Percentiles rank a stretch among this genome's conserved stretches.
These are phyloP conservation scores for Cladosporium velox DNA, from an alignment of 2,329 filamentous ascomycete species.

Conservation along the genomic window DNA sequence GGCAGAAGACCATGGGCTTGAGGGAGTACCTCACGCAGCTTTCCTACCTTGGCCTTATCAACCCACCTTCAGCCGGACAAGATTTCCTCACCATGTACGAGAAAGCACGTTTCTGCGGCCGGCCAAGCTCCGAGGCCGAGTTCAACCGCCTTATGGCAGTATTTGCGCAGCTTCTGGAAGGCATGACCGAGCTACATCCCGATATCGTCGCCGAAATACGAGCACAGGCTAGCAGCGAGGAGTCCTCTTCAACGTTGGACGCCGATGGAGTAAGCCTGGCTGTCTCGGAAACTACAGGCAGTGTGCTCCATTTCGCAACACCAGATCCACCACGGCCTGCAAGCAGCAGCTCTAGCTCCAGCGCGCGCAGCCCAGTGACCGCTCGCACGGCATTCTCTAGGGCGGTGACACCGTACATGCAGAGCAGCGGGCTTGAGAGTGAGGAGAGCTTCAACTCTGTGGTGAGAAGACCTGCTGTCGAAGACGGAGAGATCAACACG, in stretches of 20 bases:
- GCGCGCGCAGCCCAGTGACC: slow-evolving; percentile 32
- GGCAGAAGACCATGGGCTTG: slow-evolving; percentile 70
- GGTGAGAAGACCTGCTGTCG: slow-evolving; percentile 17
- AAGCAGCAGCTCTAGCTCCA: slow-evolving; percentile 30
- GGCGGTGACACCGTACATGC: slow-evolving; percentile 29
- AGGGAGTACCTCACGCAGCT: slow-evolving; percentile 78
- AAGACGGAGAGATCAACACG: not conserved
- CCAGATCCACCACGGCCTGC: slow-evolving; percentile 22
- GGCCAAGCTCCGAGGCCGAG: slow-evolving; percentile 65
- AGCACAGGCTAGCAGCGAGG: slow-evolving; percentile 33
- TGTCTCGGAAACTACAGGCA: slow-evolving; percentile 4
- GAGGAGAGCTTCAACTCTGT: slow-evolving; percentile 33
- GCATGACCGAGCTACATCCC: slow-evolving; percentile 67
- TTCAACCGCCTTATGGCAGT: slow-evolving; percentile 81
- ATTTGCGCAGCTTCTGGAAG: slow-evolving; percentile 77
- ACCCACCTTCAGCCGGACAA: slow-evolving; percentile 51
- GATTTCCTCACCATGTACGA: slow-evolving; percentile 79
- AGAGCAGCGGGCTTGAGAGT: slow-evolving; percentile 25
- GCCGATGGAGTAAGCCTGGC: not conserved
- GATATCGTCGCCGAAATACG: slow-evolving; percentile 50
- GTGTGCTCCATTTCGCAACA: slow-evolving; percentile 19
- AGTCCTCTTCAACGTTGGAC: not conserved
- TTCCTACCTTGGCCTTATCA: slow-evolving; percentile 64
- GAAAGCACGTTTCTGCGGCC: slow-evolving; percentile 75
- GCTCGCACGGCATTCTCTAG: slow-evolving; percentile 29